Base-by-base conservation (phyloP, 2,329 filamentous ascomycete species). In the Lachnellula cervina region DNA sequence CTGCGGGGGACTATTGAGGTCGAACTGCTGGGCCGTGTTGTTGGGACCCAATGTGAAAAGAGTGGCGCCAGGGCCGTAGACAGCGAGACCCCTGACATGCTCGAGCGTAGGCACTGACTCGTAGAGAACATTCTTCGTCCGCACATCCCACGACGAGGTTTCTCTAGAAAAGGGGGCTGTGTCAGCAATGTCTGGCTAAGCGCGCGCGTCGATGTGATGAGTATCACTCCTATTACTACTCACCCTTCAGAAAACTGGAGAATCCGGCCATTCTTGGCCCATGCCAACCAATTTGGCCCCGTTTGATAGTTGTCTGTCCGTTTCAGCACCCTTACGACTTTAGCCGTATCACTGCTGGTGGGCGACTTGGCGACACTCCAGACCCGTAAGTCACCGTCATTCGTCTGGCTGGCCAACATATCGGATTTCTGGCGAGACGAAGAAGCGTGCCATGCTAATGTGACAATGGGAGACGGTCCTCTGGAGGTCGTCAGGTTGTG, bases 201-300 rank as follows among this genome's bases (percentile, higher is more conserved):
- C 76, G 76, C 76, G 76, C 76, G 76, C 73, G 69, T 76, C 73
- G 62, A 59, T 49, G 67, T 58, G 66, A 61, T 57, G 52, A 59
- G 58, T 37, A 51, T 54, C 34, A 42, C 51, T 37, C 53, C 52
- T 35, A 42, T 51, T 35, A 42, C 37, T 38, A 83, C 89, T 76
- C 78, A 96, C 92, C 87, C 85, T 73, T 97, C 90, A 5, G 89
- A 88, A 72, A 86, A 92, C 73, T 99, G 94, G 61, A 99, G 85
- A 62, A 99, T 91, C 63, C 92, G 88, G 40, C 94, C 94, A 75
- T 96, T 97, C 74, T 97, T 97, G 0, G 94, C 97, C 94, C 94
- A 99, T 19, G 86, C 88, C 78, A 97, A 92, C 94, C 94, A 99
- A 70, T 96, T 96, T 38, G 89, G 87, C 1, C 90, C 90, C 2